Evolutionary conservation across 2,329 filamentous ascomycete genomes (phyloP).

Genomic region (Phaeosphaeria sp.): DNA sequence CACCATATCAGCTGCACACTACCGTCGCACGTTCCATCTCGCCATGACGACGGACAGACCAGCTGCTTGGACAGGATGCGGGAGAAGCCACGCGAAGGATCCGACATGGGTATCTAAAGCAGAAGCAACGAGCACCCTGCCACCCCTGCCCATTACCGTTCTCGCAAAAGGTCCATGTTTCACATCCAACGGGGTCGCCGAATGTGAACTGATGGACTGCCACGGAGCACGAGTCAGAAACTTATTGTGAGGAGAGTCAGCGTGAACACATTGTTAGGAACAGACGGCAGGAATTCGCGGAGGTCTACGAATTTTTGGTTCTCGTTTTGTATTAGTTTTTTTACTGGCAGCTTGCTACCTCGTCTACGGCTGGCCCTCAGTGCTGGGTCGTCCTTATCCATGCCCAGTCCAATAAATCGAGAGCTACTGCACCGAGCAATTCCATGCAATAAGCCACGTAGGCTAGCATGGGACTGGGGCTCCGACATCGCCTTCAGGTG

Average conservation of each 20-base stretch:
- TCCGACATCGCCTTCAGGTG: background rate
- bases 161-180: background rate
- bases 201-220: background rate
- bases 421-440: background rate
- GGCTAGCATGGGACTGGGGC: background rate
- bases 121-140: background rate
- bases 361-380: background rate
- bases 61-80: background rate
- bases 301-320: background rate
- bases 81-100: background rate
- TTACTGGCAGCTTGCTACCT: slow-evolving; percentile 4
- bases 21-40: background rate
- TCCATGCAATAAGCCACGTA: background rate
- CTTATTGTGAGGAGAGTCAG: background rate
- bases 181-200: background rate
- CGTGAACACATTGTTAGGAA: background rate
- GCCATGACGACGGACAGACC: background rate
- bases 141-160: background rate
- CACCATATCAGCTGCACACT: background rate
- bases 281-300: background rate
- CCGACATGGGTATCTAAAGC: background rate
- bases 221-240: background rate
- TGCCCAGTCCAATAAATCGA: background rate
- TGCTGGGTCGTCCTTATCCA: background rate
- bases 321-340: slow-evolving; percentile 18